These are phyloP conservation scores for Botrytis galanthina DNA, from an alignment of 2,329 filamentous ascomycete species.

Conservation along the genomic window DNA sequence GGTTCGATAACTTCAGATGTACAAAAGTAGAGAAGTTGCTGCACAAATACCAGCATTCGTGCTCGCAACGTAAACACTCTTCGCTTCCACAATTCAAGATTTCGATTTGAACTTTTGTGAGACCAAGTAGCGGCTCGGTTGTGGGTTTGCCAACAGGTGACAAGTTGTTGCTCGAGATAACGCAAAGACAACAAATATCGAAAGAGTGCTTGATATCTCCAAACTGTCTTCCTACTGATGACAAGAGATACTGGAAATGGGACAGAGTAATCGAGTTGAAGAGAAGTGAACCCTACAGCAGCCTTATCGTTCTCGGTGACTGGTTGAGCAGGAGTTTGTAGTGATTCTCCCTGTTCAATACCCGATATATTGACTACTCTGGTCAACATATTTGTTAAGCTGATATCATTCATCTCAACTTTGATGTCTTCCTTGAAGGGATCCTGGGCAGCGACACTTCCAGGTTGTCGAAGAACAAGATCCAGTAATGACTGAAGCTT, in stretches of 20 bases:
- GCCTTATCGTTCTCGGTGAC: conserved; percentile 78
- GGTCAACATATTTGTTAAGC: conserved; percentile 90
- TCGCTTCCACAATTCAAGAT: conserved; percentile 88
- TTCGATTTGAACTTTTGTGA: conserved; percentile 69
- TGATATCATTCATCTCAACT: conserved; percentile 93
- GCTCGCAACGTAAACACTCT: conserved; percentile 87
- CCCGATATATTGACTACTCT: conserved; percentile 95
- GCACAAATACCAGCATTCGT: conserved; percentile 94
- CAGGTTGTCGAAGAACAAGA: conserved; percentile 91
- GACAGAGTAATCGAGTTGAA: conserved; percentile 91
- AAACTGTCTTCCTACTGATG: conserved; percentile 94
- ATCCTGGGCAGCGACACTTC: conserved; percentile 88
- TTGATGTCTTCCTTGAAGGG: conserved; percentile 99
- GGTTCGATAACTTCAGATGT: conserved; percentile 97
- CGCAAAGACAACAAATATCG: conserved; percentile 88
- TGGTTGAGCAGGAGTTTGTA: conserved; percentile 66
- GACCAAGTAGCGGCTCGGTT: conserved; percentile 79
- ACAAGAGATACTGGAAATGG: conserved; percentile 95
- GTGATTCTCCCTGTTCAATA: conserved; percentile 82
- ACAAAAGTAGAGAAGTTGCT: conserved; percentile 95
- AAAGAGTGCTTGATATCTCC: conserved; percentile 93
- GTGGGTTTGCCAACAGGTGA: conserved; percentile 86
- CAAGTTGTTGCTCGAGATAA: conserved; percentile 83
- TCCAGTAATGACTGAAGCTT: conserved; percentile 97
- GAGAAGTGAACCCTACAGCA: conserved; percentile 84